These are phyloP conservation scores for Penicillium silybi DNA, from an alignment of 495 filamentous ascomycete species.

Conservation along the genomic window DNA sequence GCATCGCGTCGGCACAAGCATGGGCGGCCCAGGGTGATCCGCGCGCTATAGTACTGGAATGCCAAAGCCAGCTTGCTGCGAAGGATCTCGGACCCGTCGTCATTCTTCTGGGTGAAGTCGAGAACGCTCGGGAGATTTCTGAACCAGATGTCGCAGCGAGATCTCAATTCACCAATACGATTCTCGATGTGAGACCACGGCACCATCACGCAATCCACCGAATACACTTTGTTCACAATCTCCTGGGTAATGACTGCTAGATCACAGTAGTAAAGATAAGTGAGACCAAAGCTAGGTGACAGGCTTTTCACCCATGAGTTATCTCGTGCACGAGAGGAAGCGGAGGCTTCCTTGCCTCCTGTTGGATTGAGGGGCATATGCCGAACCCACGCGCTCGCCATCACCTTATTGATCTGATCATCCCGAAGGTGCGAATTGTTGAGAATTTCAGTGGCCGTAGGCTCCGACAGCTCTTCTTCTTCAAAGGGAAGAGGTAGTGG, in stretches of 20 bases:
- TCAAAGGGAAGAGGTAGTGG: constrained; percentile 58
- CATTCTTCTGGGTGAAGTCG: constrained; percentile 40
- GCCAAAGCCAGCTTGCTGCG: constrained; percentile 37
- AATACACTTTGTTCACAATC: constrained; percentile 55
- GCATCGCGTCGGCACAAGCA: constrained; percentile 57
- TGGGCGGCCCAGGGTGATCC: constrained; percentile 56
- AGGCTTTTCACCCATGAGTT: constrained; percentile 30
- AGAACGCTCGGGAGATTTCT: constrained; percentile 44
- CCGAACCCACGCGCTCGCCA: constrained; percentile 36
- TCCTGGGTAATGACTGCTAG: constrained; percentile 51
- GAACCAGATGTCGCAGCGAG: constrained; percentile 52
- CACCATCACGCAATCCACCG: constrained; percentile 42
- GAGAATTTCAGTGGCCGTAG: constrained; percentile 28
- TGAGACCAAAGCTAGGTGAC: constrained; percentile 37
- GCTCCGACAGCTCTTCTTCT: constrained; percentile 45
- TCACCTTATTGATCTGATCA: constrained; percentile 31
- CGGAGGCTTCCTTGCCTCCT: constrained; percentile 23
- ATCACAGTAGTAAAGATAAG: constrained; percentile 46
- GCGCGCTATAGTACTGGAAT: constrained; percentile 53
- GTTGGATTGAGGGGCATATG: constrained; percentile 37
- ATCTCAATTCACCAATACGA: constrained; percentile 48
- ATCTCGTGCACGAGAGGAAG: constrained; percentile 20
- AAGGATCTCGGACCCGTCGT: constrained; percentile 26
- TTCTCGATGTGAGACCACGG: constrained; percentile 59
- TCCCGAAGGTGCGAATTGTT: constrained; percentile 32